Evolutionary conservation across 768 basidiomycete genomes (phyloP).

Genomic region (Lentinula guzmanii): DNA sequence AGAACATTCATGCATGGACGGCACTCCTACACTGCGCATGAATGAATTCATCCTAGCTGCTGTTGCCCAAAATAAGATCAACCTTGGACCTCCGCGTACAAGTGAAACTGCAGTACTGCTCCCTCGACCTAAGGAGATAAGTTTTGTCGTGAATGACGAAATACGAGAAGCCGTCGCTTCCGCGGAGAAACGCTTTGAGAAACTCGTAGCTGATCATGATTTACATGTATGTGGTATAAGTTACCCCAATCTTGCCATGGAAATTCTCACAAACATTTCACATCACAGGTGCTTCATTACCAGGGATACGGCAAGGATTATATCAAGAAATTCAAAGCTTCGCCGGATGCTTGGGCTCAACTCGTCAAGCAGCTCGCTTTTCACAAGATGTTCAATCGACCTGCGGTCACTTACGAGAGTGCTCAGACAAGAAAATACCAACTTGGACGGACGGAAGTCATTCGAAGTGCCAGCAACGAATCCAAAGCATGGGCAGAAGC

Average conservation of each 20-base stretch:
- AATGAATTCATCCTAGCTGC: conserved; percentile 90
- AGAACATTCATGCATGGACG: conserved; percentile 87
- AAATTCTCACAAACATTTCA: conserved; percentile 9
- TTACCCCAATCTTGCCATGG: background rate
- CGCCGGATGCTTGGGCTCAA: conserved; percentile 95
- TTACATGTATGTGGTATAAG: conserved; percentile 49
- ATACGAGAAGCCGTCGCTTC: conserved; percentile 45
- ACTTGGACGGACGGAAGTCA: conserved; percentile 91
- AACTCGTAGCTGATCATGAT: conserved; percentile 73
- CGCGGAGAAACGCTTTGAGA: conserved; percentile 67
- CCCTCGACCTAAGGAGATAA: conserved; percentile 57
- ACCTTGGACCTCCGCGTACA: conserved; percentile 55
- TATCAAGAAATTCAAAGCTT: conserved; percentile 77
- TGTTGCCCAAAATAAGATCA: conserved; percentile 65
- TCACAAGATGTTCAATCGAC: conserved; percentile 72
- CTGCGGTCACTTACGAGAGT: conserved; percentile 87
- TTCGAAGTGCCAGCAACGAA: conserved; percentile 79
- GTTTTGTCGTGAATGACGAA: conserved; percentile 58
- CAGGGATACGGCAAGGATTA: conserved; percentile 83
- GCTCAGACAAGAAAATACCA: conserved; percentile 92
- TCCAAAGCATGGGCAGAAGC: conserved; percentile 81
- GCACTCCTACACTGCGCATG: conserved; percentile 90
- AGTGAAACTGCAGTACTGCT: conserved; percentile 31
- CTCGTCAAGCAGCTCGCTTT: conserved; percentile 95
- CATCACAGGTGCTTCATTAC: conserved; percentile 68